Percentiles rank a stretch among this genome's conserved stretches.
Conservation (phyloP, 1,284 basidiomycete species). For the Porodaedalea pini region DNA sequence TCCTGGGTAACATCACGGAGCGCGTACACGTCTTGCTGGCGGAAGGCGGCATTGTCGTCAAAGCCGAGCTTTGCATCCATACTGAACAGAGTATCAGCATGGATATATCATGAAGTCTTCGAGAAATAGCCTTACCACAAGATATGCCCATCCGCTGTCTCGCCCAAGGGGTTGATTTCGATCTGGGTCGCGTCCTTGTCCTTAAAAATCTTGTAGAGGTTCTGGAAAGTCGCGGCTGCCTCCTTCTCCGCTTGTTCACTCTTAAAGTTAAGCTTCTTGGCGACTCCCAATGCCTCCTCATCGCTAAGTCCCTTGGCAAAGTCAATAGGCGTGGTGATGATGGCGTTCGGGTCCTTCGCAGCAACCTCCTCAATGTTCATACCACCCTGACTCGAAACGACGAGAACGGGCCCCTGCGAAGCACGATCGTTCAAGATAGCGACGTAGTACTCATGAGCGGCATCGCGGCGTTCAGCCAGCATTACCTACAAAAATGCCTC, state of each 20-base stretch:
- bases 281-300: constrained; percentile 72
- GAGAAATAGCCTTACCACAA: constrained; percentile 64
- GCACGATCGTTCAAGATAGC: constrained; percentile 96
- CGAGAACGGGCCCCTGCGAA: constrained; percentile 86
- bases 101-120: not conserved
- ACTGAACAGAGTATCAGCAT: constrained; percentile 40
- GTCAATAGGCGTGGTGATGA: constrained; percentile 94
- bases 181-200: constrained; percentile 99
- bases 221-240: constrained; percentile 92
- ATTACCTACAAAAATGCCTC: constrained; percentile 64
- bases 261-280: constrained; percentile 90
- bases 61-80: constrained; percentile 99
- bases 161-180: constrained; percentile 99
- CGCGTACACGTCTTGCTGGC: constrained; percentile 87
- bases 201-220: constrained; percentile 96
- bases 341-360: constrained; percentile 92
- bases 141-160: constrained; percentile 89
- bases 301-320: constrained; percentile 82
- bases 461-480: constrained; percentile 93
- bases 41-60: constrained; percentile 99
- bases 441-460: constrained; percentile 97
- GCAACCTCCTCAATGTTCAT: constrained; percentile 99
- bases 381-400: constrained; percentile 90
- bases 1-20: constrained; percentile 94
- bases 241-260: constrained; percentile 66